These are phyloP conservation scores for Talaromyces funiculosus DNA, from an alignment of 2,329 filamentous ascomycete species.

Conservation along the genomic window DNA sequence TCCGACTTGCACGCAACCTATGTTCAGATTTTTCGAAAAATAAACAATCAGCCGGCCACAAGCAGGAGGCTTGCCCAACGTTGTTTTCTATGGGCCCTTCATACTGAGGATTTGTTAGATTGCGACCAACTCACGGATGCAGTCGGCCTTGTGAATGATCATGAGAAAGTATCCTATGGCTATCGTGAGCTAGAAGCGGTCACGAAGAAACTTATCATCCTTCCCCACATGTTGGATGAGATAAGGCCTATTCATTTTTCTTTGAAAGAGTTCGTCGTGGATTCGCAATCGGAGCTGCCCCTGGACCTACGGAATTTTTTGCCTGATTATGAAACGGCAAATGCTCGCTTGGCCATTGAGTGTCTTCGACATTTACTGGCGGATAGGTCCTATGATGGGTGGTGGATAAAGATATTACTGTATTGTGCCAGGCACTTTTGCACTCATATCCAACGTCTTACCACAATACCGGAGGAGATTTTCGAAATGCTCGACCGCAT, in stretches of 20 bases:
- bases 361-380: conserved; percentile 7
- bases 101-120: not conserved
- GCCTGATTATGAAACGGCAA: not conserved
- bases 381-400: not conserved
- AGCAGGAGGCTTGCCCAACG: conserved; percentile 4
- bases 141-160: not conserved
- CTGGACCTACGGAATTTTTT: conserved; percentile 3
- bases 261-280: not conserved
- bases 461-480: conserved; percentile 1
- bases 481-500: not conserved
- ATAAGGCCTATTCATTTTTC: conserved; percentile 12
- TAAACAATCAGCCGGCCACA: conserved; percentile 4
- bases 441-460: conserved; percentile 5
- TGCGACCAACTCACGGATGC: not conserved
- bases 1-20: conserved; percentile 9
- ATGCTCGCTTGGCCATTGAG: conserved; percentile 4
- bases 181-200: not conserved
- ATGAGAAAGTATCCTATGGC: not conserved
- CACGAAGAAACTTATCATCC: conserved; percentile 1
- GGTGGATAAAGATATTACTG: not conserved
- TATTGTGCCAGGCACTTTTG: conserved; percentile 10
- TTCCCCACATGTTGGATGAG: not conserved
- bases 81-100: conserved; percentile 11
- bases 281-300: not conserved
- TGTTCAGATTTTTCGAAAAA: conserved; percentile 3